Evolutionary conservation across 1,284 basidiomycete species (phyloP).

Genomic region (Apiotrichum brassicae): DNA sequence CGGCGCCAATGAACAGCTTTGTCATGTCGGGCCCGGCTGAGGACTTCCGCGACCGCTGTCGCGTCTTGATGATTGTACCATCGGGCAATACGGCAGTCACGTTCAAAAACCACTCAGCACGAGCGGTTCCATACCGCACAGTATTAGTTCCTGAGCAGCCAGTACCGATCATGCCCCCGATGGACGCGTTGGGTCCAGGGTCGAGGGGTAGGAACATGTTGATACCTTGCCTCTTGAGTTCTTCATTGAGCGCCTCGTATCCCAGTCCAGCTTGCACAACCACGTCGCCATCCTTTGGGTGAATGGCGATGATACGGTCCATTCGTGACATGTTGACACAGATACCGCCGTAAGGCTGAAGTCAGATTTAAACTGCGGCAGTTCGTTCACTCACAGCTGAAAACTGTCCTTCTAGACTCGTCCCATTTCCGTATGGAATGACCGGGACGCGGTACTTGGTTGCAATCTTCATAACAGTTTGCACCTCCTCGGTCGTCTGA

Average conservation of each 20-base stretch:
- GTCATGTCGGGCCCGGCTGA: conserved; percentile 84
- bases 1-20: conserved; percentile 86
- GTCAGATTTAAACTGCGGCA: background rate
- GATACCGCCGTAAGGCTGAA: conserved; percentile 57
- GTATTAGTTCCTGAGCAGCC: conserved; percentile 65
- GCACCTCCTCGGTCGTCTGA: conserved; percentile 33
- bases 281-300: conserved; percentile 66
- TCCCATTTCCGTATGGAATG: conserved; percentile 37
- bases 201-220: conserved; percentile 77
- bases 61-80: conserved; percentile 86
- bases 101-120: conserved; percentile 57
- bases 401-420: conserved; percentile 37
- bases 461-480: conserved; percentile 28
- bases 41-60: conserved; percentile 75
- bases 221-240: conserved; percentile 61
- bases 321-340: conserved; percentile 77
- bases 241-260: conserved; percentile 78
- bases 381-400: conserved; percentile 13
- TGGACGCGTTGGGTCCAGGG: conserved; percentile 59
- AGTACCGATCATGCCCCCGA: conserved; percentile 88
- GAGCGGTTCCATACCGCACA: conserved; percentile 75
- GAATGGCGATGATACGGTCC: conserved; percentile 63
- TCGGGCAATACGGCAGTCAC: conserved; percentile 75
- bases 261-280: conserved; percentile 71
- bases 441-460: conserved; percentile 30